Evolutionary conservation across 176 grass and related monocot genomes (phyloP).

Genomic region (Ananas comosus): DNA sequence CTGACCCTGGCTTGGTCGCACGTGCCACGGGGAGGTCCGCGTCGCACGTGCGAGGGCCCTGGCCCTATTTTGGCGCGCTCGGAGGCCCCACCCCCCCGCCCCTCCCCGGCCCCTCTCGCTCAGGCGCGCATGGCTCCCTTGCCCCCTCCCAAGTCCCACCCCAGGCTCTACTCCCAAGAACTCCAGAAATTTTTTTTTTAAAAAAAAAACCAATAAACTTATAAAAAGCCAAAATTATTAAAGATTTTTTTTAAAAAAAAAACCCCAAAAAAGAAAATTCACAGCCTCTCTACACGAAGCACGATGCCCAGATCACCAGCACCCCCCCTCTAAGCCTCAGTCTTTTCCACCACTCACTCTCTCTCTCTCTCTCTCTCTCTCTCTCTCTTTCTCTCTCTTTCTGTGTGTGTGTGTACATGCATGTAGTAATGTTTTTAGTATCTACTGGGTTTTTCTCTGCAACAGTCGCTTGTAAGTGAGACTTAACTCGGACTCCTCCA

Average conservation of each 20-base stretch:
- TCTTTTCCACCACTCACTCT: slow-evolving; percentile 12
- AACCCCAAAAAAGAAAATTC: slow-evolving; percentile 20
- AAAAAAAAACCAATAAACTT: too few species aligned
- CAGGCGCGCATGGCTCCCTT: neutral
- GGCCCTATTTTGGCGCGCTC: too few species aligned
- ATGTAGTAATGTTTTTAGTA: neutral
- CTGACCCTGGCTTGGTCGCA: too few species aligned
- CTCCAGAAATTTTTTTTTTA: too few species aligned
- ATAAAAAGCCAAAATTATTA: too few species aligned
- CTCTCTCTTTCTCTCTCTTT: neutral
- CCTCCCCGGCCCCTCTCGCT: neutral
- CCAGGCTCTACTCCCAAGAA: neutral
- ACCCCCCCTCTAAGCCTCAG: neutral
- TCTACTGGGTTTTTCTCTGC: neutral
- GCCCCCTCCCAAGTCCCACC: slow-evolving; percentile 11
- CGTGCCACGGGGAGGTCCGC: too few species aligned
- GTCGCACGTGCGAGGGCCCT: too few species aligned
- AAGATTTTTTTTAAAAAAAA: too few species aligned
- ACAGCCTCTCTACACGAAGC: slow-evolving; percentile 26
- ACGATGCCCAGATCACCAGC: slow-evolving; percentile 13
- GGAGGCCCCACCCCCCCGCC: neutral
- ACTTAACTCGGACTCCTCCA: slow-evolving; percentile 1
- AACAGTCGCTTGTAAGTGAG: neutral
- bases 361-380: slow-evolving; percentile 15
- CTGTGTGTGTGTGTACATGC: too few species aligned